A percentile compares a stretch with the other conserved stretches of the same genome.
Conservation (phyloP, 2,329 filamentous ascomycete species). For the Talaromyces atroroseus region DNA sequence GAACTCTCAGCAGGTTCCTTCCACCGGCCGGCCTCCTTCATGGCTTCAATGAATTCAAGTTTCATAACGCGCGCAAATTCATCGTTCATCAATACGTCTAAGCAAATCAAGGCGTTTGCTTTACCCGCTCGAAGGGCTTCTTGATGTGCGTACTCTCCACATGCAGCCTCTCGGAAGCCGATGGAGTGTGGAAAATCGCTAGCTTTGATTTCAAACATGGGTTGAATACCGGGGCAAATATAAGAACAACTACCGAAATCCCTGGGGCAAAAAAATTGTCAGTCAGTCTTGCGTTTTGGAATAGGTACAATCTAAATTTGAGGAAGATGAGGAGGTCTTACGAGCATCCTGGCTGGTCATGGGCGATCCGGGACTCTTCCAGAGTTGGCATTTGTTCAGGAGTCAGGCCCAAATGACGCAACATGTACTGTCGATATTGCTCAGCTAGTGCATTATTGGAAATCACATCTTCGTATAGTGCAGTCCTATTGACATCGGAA, state of each 20-base stretch:
- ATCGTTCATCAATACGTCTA: constrained; percentile 2
- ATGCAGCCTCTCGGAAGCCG: neutral
- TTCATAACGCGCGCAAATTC: neutral
- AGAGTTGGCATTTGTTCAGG: constrained; percentile 1
- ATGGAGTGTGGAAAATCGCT: neutral
- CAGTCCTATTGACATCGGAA: neutral
- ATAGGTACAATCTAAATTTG: too few relatives aligned
- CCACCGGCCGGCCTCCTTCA: neutral
- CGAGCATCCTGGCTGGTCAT: constrained; percentile 1
- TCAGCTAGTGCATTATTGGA: neutral
- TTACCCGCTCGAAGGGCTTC: constrained; percentile 1
- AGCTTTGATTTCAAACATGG: constrained; percentile 1
- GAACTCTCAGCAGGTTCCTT: neutral
- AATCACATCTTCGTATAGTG: neutral
- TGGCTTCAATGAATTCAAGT: neutral
- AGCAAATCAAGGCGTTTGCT: constrained; percentile 1
- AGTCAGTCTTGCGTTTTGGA: neutral
- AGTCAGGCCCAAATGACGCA: neutral
- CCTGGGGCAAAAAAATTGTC: neutral
- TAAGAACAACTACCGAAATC: constrained; percentile 2
- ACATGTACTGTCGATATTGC: constrained; percentile 2
- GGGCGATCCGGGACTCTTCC: neutral
- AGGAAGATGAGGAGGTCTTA: too few relatives aligned
- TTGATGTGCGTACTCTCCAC: neutral
- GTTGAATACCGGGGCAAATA: neutral